A percentile compares a stretch with the other conserved stretches of the same genome.
Evolutionary conservation across 495 filamentous ascomycete genomes (phyloP).

Genomic region (Parachaetomium inaequale): DNA sequence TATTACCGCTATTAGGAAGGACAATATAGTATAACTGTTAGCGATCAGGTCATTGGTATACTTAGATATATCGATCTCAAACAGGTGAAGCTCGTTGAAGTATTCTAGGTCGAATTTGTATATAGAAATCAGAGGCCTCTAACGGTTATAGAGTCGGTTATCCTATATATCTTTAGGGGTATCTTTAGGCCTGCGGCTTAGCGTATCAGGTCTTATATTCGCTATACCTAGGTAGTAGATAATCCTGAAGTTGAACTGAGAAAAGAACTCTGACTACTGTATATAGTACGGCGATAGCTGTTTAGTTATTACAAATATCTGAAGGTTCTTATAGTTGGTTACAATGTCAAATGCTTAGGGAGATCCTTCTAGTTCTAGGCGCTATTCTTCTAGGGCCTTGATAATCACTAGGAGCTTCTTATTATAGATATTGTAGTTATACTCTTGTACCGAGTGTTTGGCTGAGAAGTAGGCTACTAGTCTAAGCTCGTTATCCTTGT

Average conservation of each 20-base stretch:
- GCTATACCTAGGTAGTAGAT: background rate
- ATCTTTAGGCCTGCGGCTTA: background rate
- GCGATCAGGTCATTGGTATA: background rate
- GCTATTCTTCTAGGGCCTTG: slow-evolving; percentile 10
- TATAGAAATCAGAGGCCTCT: background rate
- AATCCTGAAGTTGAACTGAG: background rate
- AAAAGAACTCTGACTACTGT: slow-evolving; percentile 13
- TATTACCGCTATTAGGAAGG: too few species aligned
- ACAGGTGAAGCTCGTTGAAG: background rate
- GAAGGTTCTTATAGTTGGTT: slow-evolving; percentile 11
- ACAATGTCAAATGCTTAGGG: background rate
- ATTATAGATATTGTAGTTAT: slow-evolving; percentile 22
- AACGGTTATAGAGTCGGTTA: background rate
- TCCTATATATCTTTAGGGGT: background rate
- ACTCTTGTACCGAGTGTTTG: slow-evolving; percentile 9
- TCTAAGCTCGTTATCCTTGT: background rate
- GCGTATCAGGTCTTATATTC: background rate
- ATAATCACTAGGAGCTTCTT: slow-evolving; percentile 13
- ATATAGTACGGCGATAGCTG: background rate
- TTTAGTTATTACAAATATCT: background rate
- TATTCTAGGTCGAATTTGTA: too few species aligned
- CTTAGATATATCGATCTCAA: background rate
- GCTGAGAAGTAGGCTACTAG: slow-evolving; percentile 16
- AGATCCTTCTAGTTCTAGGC: slow-evolving; percentile 1
- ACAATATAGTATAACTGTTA: too few species aligned